Evolutionary conservation across 805 yeast genomes (phyloP), one percentile per base, ranked within the genome.

Genomic region (Lipomyces starkeyi): DNA sequence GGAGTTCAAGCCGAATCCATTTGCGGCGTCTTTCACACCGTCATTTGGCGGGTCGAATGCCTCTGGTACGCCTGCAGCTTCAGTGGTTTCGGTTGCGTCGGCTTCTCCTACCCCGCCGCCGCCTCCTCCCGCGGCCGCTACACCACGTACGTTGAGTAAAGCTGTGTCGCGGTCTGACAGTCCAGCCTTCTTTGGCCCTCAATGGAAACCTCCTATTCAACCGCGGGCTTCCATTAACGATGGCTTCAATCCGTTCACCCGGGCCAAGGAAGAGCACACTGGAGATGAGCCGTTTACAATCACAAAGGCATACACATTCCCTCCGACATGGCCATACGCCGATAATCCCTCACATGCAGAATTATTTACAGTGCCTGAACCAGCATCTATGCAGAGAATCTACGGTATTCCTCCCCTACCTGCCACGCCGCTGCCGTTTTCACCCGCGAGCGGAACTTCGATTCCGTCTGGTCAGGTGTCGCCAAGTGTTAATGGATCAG

Each of bases 1-100:
- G 2, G 85, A 87, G 25, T 88, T 88, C 79, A 89, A 87, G 78
- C 85, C 89, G 76, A 89, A 88, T 76, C 90, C 91, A 14, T 85
- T 86, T 70, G 91, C 90, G 17, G 87, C 87, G 11, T 83, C 87
- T 2, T 89, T 88, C 73, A 84, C 90, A 9, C 91, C 91, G 17
- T 82, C 66, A 13, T 65, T 58, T 60, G 65, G 57, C 54, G 72
- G 56, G 29, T 53, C 56, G 17, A 43, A 17, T 58, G 13, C 20
- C 52, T 20, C 34, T 63, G 29, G 20, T 32, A n/a, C 49, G 49
- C 64, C 69, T 29, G 62, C 56, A 27, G 29, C 63, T 5, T 22
- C 67, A 20, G 20, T 35, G 9, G 63, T 52, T 13, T 20, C 71
- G 2, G 29, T 9, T 22, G 66, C 62, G 9, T 17, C 66, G 17